Evolutionary conservation across 2,329 filamentous ascomycete species (phyloP), one percentile per base, ranked within the genome.

Genomic region (Knoxdaviesia proteae): DNA sequence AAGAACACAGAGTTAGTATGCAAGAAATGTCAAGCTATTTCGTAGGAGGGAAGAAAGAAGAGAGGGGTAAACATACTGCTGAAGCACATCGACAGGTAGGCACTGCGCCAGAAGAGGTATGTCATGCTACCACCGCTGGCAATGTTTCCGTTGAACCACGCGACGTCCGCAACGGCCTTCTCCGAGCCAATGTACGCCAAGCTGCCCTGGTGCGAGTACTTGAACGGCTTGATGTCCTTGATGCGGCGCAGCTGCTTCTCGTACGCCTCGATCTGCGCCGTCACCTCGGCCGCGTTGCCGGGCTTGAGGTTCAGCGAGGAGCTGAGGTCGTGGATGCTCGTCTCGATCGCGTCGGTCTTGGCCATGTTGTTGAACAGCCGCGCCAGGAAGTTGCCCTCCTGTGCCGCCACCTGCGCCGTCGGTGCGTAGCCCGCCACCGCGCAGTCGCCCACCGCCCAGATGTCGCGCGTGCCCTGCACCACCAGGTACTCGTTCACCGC

Each of bases 21-120:
- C 31, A 41, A 36, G 34, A 39, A 32, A 46, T 45, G 36, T 47
- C 49, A 52, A 42, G 35, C 50, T 48, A 20, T n/a, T 29, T 35
- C 5, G 1, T 6, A 38, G 6, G 30, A 8, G 5, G 10, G 4
- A 38, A 30, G 32, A 6, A 37, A 11, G 6, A 40, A 9, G 39
- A 33, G 33, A 38, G 34, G 32, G 40, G 20, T 34, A 46, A 51
- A 81, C 84, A 77, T 73, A 90, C 84, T 87, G 77, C 87, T 96
- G 63, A 98, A 98, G 75, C 88, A 94, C 90, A 98, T 98, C 71
- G 84, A 94, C 60, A 98, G 68, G 62, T 98, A 98, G 44, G 88
- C 90, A 57, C 83, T 92, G 59, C 87, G 75, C 90, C 90, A 98
- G 76, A 98, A 98, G 51, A 94, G 74, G 66, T 93, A 98, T 44